Base-by-base conservation (phyloP, 768 basidiomycete species). In the Agaricus blazei region DNA sequence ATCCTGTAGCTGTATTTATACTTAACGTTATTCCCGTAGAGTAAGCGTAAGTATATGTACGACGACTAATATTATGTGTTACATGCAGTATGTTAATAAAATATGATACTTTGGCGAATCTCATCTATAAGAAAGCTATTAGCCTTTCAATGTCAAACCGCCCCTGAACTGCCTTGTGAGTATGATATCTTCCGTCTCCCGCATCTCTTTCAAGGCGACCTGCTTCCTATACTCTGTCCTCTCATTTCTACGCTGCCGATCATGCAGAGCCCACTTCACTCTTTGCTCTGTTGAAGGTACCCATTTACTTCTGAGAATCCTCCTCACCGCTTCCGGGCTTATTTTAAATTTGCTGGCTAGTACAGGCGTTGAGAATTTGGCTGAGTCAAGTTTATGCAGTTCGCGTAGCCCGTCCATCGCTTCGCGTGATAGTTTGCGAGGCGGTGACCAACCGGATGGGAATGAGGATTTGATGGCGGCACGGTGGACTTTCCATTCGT, bases 391-490 rank as follows among this genome's bases (percentile, higher is more conserved):
- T 40, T 70, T 69, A 65, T 91, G 79, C 54, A 93, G 74, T 45
- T 81, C 75, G 38, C 87, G 81, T 56, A 94, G 68, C 14, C 85
- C 84, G 59, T 87, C 85, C 90, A 93, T 93, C 36, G 90, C 90
- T 62, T 88, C 85, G 52, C 88, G 79, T 12, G 89, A 89, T 51
- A 94, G 66, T 65, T 90, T 90, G 62, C 83, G 84, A 54, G 87
- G 86, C 26, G 92, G 92, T 48, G 75, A 72, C 91, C 91, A 94
- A 44, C 85, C 85, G 9, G 71, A 67, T 27, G 85, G 86, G 64
- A 87, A 88, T 3, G 67, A 62, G 59, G 78, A 72, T 53, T 75
- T 78, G 56, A 88, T 72, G 9, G 69, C 62, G 43, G 71, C 66
- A 42, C 81, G 78, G 67, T 88, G 84, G 23, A 64, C 68, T 57